Evolutionary conservation across 1,284 basidiomycete species (phyloP).

Genomic region (Heterobasidion parviporum): DNA sequence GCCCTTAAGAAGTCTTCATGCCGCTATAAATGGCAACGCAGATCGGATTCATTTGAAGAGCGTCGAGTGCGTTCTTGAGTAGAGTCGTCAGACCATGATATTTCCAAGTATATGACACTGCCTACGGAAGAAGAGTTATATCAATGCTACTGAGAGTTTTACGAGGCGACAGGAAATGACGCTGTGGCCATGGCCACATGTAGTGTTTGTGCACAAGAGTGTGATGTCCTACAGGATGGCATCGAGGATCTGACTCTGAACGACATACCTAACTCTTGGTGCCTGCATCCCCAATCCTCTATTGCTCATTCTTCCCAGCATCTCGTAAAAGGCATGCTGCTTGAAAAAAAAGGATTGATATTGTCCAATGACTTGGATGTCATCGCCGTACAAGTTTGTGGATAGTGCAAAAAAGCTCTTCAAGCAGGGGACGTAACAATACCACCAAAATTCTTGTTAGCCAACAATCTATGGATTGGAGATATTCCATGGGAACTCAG

Average conservation of each 20-base stretch:
- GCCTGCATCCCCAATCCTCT: not conserved
- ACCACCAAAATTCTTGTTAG: not conserved
- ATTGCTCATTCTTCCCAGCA: not conserved
- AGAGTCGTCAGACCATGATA: too few species aligned
- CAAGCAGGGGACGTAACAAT: not conserved
- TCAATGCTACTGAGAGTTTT: not conserved
- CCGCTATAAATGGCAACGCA: too few species aligned
- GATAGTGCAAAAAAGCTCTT: not conserved
- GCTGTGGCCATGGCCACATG: not conserved
- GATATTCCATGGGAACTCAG: constrained; percentile 15
- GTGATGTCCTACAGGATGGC: not conserved
- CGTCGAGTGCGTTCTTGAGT: too few species aligned
- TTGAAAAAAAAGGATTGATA: not conserved
- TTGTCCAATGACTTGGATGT: too few species aligned
- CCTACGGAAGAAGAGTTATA: not conserved
- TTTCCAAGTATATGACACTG: not conserved
- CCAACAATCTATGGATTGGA: constrained; percentile 18
- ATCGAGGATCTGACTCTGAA: not conserved
- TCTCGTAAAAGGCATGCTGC: not conserved
- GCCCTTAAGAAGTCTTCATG: too few species aligned
- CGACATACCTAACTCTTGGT: not conserved
- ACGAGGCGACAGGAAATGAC: not conserved
- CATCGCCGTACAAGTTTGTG: not conserved
- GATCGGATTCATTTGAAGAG: too few species aligned
- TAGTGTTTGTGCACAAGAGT: not conserved